Base-by-base conservation (phyloP, 257 asterid species). In the Avicennia marina region DNA sequence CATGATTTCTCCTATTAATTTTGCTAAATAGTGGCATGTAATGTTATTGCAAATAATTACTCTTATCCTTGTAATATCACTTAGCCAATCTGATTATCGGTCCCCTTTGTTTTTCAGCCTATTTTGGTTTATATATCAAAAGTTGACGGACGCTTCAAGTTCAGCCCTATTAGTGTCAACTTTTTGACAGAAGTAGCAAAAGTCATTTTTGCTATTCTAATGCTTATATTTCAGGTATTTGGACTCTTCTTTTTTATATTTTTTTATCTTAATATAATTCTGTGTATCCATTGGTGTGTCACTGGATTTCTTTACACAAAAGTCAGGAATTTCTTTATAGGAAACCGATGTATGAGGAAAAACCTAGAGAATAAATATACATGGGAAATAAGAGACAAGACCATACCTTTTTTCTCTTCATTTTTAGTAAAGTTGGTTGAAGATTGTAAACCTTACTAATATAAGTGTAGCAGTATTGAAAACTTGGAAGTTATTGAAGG, bases 91-190 rank as follows among this genome's bases (percentile, higher is more conserved):
- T 11, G 13, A 21, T 20, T 19, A 19, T 20, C 1, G 8, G 53
- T 46, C 8, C 1, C n/a, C 27, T 42, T 38, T 36, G 29, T 36
- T 26, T 41, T 57, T 4, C 64, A 43, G 64, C 54, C 64, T 11
- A 43, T 58, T 15, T 16, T 58, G 81, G 97, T 93, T 34, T 93
- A n/a, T 16, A 40, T 56, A 39, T 40, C 97, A 45, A 93, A 93
- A 70, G 99, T 89, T 59, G 97, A 93, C 71, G 99, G 97, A 59
- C 84, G 76, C 67, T 89, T 86, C 80, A 77, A 79, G 50, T 93
- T 89, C 76, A 93, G 95, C 80, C 97, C 99, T 55, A 84, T 93
- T 44, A 89, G 99, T 60, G 97, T 93, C 72, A 93, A 93, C 78
- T 93, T 89, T 65, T 66, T 93, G 87, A 89, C 90, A 10, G 99